phyloP scores from a whole-genome alignment of 2,329 filamentous ascomycete genomes.

The Apiospora malaysiana region DNA sequence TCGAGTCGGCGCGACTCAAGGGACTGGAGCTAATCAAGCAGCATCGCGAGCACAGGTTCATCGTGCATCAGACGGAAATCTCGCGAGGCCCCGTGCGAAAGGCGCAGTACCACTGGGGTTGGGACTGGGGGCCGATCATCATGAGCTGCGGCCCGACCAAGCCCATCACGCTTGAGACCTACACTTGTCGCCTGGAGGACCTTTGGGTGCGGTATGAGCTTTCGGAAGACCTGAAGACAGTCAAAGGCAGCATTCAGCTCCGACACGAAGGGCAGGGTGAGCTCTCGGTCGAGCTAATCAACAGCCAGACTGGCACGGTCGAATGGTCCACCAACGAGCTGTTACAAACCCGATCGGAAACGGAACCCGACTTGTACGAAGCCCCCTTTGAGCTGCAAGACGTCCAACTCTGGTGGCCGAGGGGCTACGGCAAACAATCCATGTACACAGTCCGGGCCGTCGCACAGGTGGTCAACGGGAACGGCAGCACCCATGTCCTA shows the following conservation, averaged over 20 bases:
- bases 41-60: conserved; percentile 59
- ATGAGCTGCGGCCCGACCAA: conserved; percentile 71
- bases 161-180: conserved; percentile 69
- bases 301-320: conserved; percentile 27
- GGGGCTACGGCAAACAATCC: conserved; percentile 39
- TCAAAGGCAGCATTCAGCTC: not conserved
- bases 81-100: conserved; percentile 61
- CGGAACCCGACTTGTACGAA: no score
- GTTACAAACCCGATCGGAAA: not conserved
- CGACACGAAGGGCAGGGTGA: not conserved
- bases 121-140: conserved; percentile 73
- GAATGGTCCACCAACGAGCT: not conserved
- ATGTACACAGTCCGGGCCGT: conserved; percentile 57
- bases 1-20: conserved; percentile 59
- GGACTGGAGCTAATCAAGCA: conserved; percentile 58
- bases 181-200: conserved; percentile 62
- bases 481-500: not conserved
- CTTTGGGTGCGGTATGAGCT: conserved; percentile 47
- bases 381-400: not conserved
- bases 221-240: not conserved
- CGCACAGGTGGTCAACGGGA: not conserved
- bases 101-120: conserved; percentile 74
- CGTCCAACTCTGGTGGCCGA: conserved; percentile 44
- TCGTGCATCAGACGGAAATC: conserved; percentile 54
- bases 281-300: conserved; percentile 35